Base-by-base conservation (phyloP, 1,139 yeast genomes). In the Blastobotrys illinoisensis region DNA sequence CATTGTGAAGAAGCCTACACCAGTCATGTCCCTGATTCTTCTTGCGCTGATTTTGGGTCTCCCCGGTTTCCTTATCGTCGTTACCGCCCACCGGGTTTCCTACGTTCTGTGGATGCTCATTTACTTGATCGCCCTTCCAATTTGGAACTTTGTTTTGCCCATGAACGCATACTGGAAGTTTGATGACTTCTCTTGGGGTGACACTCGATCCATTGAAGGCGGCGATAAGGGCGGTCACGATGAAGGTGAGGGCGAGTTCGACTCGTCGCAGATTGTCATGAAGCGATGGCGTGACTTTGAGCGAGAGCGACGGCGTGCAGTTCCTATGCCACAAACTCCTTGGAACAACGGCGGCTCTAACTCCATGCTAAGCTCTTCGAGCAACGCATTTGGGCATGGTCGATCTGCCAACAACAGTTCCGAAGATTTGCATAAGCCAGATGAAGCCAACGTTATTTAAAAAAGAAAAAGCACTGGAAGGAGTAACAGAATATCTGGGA, bases 171-270 rank as follows among this genome's bases (percentile, higher is more conserved):
- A 74, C 65, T 93, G 99, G 99, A 91, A 91, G 71, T 93, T 93
- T 72, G 99, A 93, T 71, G 99, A 93, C 71, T 93, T 93, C 74
- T 83, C 93, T 65, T 93, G 99, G 99, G 99, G 99, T 71, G 98
- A 91, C 62, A 93, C 99, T 4, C 81, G 99, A 76, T 79, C 87
- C 19, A 83, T 93, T 56, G 82, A 82, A 18, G 95, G 93, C 48
- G 95, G 82, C 9, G 75, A 71, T 54, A 74, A 74, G 58, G 82
- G 77, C 58, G 87, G 83, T 40, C 96, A 88, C 68, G 90, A 83
- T 55, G 82, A 75, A 47, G 75, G 62, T 7, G 88, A 81, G 52
- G 98, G 97, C 62, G 86, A 83, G 59, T 93, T 93, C 68, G 98
- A 93, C 69, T 87, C 95, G 18, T 82, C 95, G 2, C 83, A 82